Percentiles rank a stretch among this genome's conserved stretches.
Conservation (phyloP, 352 stramenopile species). For the Pelagophyceae sp. region DNA sequence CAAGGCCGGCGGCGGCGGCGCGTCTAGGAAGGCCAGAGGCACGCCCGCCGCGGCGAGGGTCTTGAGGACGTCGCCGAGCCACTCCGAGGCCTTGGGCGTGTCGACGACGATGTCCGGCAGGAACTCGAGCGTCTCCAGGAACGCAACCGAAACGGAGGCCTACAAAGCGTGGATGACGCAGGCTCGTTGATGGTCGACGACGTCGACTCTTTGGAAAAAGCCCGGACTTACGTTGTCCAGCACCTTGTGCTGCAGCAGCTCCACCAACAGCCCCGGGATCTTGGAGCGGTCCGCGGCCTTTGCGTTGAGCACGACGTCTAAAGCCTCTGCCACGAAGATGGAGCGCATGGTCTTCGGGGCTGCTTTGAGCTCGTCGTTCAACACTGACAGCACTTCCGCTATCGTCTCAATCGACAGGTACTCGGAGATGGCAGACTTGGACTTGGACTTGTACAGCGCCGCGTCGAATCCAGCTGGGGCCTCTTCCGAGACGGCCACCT, state of each 20-base stretch:
- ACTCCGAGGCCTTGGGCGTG: constrained; percentile 2
- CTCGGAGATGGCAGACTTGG: constrained; percentile 10
- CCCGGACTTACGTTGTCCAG: no score
- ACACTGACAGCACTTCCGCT: not conserved
- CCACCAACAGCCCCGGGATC: not conserved
- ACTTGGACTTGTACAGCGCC: not conserved
- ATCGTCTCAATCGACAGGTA: constrained; percentile 3
- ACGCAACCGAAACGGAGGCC: not conserved
- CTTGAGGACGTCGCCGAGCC: constrained; percentile 16
- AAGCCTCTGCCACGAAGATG: not conserved
- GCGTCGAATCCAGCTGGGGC: not conserved
- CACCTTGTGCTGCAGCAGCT: not conserved
- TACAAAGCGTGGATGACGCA: no score
- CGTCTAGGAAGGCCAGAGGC: not conserved
- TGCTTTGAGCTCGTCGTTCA: not conserved
- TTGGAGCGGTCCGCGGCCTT: not conserved
- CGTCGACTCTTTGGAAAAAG: no score
- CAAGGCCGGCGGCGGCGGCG: not conserved
- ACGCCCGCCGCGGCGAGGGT: not conserved
- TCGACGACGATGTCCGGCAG: constrained; percentile 14
- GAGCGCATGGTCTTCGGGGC: not conserved
- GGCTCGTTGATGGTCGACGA: no score
- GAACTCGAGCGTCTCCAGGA: constrained; percentile 7
- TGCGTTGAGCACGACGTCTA: constrained; percentile 8
- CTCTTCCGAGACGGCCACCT: no score